Evolutionary conservation across 352 stramenopile genomes (phyloP), one percentile per base, ranked within the genome.

Genomic region (Saprolegnia parasitica): DNA sequence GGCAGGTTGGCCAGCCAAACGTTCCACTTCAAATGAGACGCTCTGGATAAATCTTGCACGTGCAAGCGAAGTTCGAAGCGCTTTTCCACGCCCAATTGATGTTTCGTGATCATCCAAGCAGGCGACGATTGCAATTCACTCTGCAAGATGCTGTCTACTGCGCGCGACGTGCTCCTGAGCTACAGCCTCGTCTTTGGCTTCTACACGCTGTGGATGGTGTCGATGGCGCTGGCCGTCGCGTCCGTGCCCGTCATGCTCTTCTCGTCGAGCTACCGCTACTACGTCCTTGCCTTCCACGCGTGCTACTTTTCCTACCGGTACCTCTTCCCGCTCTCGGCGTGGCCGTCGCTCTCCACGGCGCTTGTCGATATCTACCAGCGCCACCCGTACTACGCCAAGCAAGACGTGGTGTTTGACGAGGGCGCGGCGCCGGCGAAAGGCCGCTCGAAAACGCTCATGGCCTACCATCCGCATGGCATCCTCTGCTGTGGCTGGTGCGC

Each of bases 391-490:
- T 60, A 42, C n/a, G 35, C 52, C 35, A 60, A 60, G 35, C 24
- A 60, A 60, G 35, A 70, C 18, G n/a, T 70, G 4, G 63, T 70
- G 13, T 70, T 70, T 49, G 46, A 70, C 20, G 63, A 70, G 13
- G 23, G 13, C 23, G 32, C 26, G 9, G 39, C 8, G 0, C 46
- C 46, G 11, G 16, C 23, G 10, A n/a, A 52, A 3, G 63, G 18
- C 16, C 54, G 54, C 40, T 70, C 63, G 0, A 70, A 70, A 21
- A 50, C 63, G 35, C 54, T 70, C 49, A 42, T 70, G 45, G 74
- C 76, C 18, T 90, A 87, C 72, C 83, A 93, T 58, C 83, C 85
- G 26, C 85, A 91, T 47, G 85, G 85, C 35, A 76, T 89, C 29
- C 67, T 90, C 21, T 80, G 78, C 3, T 83, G 75, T 56, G 85